Conservation (phyloP, 75 land plant genomes). For the Selaginella moellendorffii region DNA sequence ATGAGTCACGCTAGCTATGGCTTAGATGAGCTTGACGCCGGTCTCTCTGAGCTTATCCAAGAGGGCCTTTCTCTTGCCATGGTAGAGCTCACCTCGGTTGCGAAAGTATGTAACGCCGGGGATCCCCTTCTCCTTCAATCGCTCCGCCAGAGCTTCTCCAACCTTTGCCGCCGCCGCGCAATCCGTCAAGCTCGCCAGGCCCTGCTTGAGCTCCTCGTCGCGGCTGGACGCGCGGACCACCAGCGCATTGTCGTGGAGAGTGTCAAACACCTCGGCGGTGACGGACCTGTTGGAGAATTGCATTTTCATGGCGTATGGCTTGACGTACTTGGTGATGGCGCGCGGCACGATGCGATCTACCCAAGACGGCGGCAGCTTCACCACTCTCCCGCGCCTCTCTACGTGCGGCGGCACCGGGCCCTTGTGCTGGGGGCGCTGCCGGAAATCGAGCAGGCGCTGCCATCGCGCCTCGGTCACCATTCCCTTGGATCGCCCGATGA, state of each 20-base stretch:
- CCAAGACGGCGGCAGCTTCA: background rate
- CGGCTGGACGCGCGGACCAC: background rate
- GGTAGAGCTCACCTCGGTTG: conserved; percentile 1
- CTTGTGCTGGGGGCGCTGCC: background rate
- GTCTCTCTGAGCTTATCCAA: background rate
- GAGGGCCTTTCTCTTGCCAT: conserved; percentile 6
- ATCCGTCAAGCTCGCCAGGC: background rate
- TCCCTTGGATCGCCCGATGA: background rate
- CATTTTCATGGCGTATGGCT: conserved; percentile 68
- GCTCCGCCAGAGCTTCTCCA: conserved; percentile 4
- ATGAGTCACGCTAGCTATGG: too few relatives aligned
- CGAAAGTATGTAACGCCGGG: background rate
- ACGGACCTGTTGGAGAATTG: conserved; percentile 32
- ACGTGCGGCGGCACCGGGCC: background rate
- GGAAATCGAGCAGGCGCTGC: background rate
- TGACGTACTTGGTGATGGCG: conserved; percentile 38
- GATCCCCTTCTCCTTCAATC: background rate
- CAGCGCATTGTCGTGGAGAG: background rate
- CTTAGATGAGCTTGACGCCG: conserved; percentile 1
- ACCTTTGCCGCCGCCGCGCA: background rate
- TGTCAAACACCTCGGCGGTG: conserved; percentile 3
- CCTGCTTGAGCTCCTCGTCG: background rate
- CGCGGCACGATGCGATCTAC: background rate
- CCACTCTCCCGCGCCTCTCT: background rate
- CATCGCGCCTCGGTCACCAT: background rate